Evolutionary conservation across 305 asterid genomes (phyloP), one percentile per base, ranked within the genome.

Genomic region (Fraxinus xanthoxyloides): DNA sequence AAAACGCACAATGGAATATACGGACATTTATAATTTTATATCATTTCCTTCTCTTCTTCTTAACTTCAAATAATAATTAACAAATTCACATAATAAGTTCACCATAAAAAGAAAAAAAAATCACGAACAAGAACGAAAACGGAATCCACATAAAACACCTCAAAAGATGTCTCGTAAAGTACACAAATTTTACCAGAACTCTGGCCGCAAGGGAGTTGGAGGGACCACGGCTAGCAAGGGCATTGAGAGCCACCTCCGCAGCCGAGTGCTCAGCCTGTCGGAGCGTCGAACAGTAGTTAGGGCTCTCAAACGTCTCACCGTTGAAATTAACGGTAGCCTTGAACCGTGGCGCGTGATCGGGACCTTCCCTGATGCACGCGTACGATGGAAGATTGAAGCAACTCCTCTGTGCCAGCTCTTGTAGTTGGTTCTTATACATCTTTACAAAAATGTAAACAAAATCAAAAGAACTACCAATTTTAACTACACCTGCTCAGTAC

Each of bases 291-390:
- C 92, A 89, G 80, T 82, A 87, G 24, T 79, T 82, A 13, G 92
- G 90, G 63, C 89, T 87, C 87, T 89, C 92, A 85, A 87, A 89
- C n/a, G 85, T 85, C 81, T 89, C 92, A 21, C 90, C 92, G 80
- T 87, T 89, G 77, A 89, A 89, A 63, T 89, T 89, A 63, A 89
- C 92, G 34, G 90, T 82, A 26, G 92, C 88, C 81, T 89, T 89
- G 40, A 89, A 89, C 48, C 90, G 84, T 80, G 92, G 92, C 83
- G 90, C 90, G 84, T 89, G 92, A 85, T 89, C 92, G 63, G 92
- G 92, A 63, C 92, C 92, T 87, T 89, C 92, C 59, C 92, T 82
- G 67, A 89, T 82, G 76, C 90, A 89, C 67, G 88, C 46, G 78
- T 89, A 89, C 61, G 92, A 87, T 40, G 92, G 92, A 75, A 89